A percentile compares a stretch with the other conserved stretches of the same genome.
Conservation (phyloP, 148 eudicot species). For the Salicornia ramosissima region DNA sequence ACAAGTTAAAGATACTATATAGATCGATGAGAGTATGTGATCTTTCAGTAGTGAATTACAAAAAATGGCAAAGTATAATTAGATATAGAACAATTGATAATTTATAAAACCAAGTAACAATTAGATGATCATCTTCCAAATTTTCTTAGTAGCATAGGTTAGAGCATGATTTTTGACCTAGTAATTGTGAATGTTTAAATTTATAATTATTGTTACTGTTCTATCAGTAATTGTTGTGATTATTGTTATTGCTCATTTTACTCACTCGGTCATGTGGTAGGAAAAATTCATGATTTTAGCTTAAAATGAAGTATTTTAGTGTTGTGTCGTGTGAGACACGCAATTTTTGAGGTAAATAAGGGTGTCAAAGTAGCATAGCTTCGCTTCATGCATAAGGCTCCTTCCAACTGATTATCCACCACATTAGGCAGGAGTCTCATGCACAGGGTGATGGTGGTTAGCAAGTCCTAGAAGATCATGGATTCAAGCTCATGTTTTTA, state of each 20-base stretch:
- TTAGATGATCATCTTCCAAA: neutral
- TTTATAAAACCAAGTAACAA: slow-evolving; percentile 9
- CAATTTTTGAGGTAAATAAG: too few species aligned
- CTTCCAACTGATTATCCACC: neutral
- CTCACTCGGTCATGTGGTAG: too few species aligned
- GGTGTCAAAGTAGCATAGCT: too few species aligned
- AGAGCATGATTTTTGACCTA: neutral
- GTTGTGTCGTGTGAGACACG: too few species aligned
- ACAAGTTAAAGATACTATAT: neutral
- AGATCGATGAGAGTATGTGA: too few species aligned
- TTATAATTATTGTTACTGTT: neutral
- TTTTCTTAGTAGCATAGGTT: neutral
- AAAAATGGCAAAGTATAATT: neutral
- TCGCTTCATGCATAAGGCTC: neutral
- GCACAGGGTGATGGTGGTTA: neutral
- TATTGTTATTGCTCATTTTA: too few species aligned
- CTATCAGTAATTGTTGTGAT: too few species aligned
- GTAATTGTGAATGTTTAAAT: neutral
- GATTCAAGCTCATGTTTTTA: neutral
- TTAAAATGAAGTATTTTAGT: too few species aligned
- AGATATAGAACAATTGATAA: neutral
- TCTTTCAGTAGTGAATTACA: neutral
- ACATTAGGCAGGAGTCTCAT: neutral
- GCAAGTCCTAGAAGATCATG: neutral
- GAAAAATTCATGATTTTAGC: too few species aligned